A percentile compares a stretch with the other conserved stretches of the same genome.
These are phyloP conservation scores for Pharnaceum exiguum DNA, from an alignment of 148 eudicot species.

Conservation along the genomic window DNA sequence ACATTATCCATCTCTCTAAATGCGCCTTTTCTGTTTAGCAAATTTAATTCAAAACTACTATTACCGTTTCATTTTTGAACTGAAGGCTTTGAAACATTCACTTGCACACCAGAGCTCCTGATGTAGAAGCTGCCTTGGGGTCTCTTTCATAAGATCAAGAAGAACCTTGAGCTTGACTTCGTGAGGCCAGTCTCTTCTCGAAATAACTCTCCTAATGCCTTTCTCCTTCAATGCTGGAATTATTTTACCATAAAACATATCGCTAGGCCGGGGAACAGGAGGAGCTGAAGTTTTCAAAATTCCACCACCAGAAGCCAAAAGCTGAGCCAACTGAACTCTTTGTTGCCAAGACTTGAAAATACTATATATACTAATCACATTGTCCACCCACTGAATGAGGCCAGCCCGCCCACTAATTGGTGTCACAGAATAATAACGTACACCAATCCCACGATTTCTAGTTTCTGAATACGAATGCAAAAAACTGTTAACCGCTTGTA, in stretches of 20 bases:
- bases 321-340: constrained; percentile 64
- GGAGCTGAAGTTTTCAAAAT: constrained; percentile 45
- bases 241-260: constrained; percentile 98
- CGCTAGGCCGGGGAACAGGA: constrained; percentile 94
- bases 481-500: constrained; percentile 80
- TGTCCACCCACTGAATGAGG: constrained; percentile 98
- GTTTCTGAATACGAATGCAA: constrained; percentile 65
- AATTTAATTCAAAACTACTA: neutral
- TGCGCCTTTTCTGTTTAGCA: neutral
- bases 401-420: constrained; percentile 99
- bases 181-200: constrained; percentile 98
- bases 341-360: constrained; percentile 93
- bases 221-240: constrained; percentile 98
- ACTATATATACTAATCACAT: constrained; percentile 83
- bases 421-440: constrained; percentile 94
- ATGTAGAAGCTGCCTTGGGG: constrained; percentile 91
- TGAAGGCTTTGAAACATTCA: constrained; percentile 92
- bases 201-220: constrained; percentile 97
- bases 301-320: constrained; percentile 47
- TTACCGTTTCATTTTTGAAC: constrained; percentile 85
- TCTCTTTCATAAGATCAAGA: constrained; percentile 89
- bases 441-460: constrained; percentile 44
- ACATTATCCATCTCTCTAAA: neutral
- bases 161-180: constrained; percentile 96
- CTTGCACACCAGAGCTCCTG: constrained; percentile 99